Evolutionary conservation across 2,329 filamentous ascomycete genomes (phyloP).

Genomic region (Alternaria brassicae): DNA sequence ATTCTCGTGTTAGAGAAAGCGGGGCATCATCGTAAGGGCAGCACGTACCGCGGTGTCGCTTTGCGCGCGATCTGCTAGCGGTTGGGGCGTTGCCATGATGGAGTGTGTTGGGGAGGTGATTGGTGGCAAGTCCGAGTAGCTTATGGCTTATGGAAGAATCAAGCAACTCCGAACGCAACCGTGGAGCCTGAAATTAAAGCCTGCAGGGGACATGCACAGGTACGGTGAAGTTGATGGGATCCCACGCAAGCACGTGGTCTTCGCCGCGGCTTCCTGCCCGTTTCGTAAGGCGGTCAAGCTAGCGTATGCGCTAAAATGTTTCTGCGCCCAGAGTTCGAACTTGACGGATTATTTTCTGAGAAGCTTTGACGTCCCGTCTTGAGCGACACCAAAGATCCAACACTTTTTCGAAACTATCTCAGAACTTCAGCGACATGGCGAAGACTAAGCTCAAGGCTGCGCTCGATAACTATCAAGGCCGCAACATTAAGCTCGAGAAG

Average conservation of each 20-base stretch:
- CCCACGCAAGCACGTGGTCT: conserved; percentile 28
- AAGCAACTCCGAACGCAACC: not conserved
- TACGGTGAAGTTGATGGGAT: not conserved
- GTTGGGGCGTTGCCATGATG: conserved; percentile 33
- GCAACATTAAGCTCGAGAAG: conserved; percentile 77
- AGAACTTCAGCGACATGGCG: conserved; percentile 42
- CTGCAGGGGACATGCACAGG: not conserved
- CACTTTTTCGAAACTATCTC: not conserved
- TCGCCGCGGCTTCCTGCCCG: conserved; percentile 35
- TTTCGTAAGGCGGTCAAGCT: conserved; percentile 39
- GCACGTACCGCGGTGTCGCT: conserved; percentile 32
- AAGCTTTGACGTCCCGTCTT: conserved; percentile 27
- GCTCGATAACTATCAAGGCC: conserved; percentile 64
- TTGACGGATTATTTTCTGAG: conserved; percentile 34
- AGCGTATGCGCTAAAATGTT: conserved; percentile 37
- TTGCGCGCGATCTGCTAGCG: conserved; percentile 27
- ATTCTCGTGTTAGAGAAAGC: not conserved
- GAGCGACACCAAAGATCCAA: conserved; percentile 3
- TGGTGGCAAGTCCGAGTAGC: not conserved
- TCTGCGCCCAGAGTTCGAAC: conserved; percentile 48
- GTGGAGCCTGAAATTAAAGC: not conserved
- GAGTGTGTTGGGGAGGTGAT: not conserved
- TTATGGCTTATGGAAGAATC: too few relatives aligned
- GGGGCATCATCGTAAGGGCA: not conserved
- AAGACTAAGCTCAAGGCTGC: conserved; percentile 64